A percentile compares a stretch with the other conserved stretches of the same genome.
These are phyloP conservation scores for Acanthochlamys bracteata DNA, from an alignment of 106 monocot species.

Conservation along the genomic window DNA sequence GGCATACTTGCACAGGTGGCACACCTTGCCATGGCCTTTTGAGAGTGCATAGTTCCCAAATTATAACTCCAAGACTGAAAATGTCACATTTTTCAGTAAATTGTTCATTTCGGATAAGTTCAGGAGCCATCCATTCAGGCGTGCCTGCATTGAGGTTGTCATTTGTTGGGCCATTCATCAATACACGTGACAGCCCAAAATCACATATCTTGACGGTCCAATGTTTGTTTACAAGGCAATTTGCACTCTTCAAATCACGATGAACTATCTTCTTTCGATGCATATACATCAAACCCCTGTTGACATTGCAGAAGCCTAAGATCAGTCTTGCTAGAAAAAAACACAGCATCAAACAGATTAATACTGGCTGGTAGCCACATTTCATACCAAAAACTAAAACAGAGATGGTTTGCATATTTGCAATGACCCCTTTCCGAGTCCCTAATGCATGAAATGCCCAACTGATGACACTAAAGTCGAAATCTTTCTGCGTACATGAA, in stretches of 20 bases:
- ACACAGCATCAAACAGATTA: too few species aligned
- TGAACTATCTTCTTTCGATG: slow-evolving; percentile 98
- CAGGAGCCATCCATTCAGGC: slow-evolving; percentile 99
- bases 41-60: slow-evolving; percentile 96
- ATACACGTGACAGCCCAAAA: slow-evolving; percentile 80
- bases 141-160: too few species aligned
- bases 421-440: too few species aligned
- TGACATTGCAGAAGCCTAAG: too few species aligned
- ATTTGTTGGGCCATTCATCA: too few species aligned
- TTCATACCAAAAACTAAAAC: too few species aligned
- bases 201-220: slow-evolving; percentile 98
- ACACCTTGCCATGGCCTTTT: slow-evolving; percentile 90
- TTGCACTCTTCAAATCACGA: slow-evolving; percentile 92
- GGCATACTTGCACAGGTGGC: slow-evolving; percentile 67
- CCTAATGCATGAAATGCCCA: too few species aligned
- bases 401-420: too few species aligned
- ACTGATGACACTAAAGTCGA: too few species aligned
- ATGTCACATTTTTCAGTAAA: slow-evolving; percentile 93
- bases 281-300: slow-evolving; percentile 98
- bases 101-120: slow-evolving; percentile 85
- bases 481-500: too few species aligned
- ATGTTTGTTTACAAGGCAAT: slow-evolving; percentile 91
- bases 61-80: slow-evolving; percentile 96
- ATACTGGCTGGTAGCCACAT: too few species aligned
- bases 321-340: too few species aligned